Evolutionary conservation across 768 basidiomycete genomes (phyloP), one percentile per base, ranked within the genome.

Genomic region (Panus rudis): DNA sequence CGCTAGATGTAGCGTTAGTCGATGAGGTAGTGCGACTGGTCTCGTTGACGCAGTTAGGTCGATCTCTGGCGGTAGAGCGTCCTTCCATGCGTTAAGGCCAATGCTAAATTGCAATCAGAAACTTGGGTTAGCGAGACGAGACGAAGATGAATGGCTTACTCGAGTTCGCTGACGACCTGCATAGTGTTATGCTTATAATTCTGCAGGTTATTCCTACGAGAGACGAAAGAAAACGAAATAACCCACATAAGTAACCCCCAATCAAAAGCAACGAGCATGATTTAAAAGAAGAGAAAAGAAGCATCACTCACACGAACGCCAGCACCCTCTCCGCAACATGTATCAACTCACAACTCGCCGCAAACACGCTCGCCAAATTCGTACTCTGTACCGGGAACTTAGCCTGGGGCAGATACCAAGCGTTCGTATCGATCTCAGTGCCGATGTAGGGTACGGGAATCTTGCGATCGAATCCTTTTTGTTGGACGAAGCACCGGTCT

Each of bases 1-100:
- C 8, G 70, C 63, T 22, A 73, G 61, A 47, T 81, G 76, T 45
- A 79, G 62, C 68, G 74, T 74, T 22, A 80, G 59, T 21, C 72
- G 64, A 45, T 79, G 77, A 0, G 76, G 76, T 0, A 72, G 70
- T 10, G 75, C 68, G 8, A 67, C 71, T 6, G 64, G 59, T 6
- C 70, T 66, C 24, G 66, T 73, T 27, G 71, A 67, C 38, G 66
- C 61, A 0, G 72, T 76, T 23, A 78, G 64, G 38, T 76, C 70
- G 25, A 77, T 63, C 47, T 77, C 75, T 3, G 69, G 62, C 65
- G 21, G 19, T 8, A 59, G 45, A 6, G 39, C 46, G 42, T 68
- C 67, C 47, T 73, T 71, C 76, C 55, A 59, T n/a, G 54, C 50
- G 41, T 56, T 57, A 27, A 57, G 49, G 27, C 55, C 53, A 33